Evolutionary conservation across 352 stramenopile genomes (phyloP), one percentile per base, ranked within the genome.

Genomic region (Globisporangium radiosum): DNA sequence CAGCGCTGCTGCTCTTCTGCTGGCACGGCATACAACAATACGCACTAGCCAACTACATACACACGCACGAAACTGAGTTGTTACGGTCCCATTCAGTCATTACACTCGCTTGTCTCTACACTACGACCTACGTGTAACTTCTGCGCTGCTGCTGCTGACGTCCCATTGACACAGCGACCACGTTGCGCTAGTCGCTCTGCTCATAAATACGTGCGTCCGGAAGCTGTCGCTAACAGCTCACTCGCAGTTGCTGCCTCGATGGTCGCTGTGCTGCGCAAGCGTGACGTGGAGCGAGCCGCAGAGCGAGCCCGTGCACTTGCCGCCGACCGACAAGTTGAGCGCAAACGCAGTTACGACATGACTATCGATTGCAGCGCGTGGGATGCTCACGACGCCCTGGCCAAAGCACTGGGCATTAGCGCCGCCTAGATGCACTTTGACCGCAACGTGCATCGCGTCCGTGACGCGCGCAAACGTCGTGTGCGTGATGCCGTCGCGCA

Each of bases 331-430:
- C 37, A 91, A 69, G 59, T 76, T 56, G 36, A 89, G 70, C 33
- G 71, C 64, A 83, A 91, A 63, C 65, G 71, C 52, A 47, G 36
- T 33, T 7, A 25, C 15, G 13, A 68, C 63, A 47, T 57, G 75
- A 33, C 37, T 68, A 51, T 39, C 65, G 40, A 51, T 53, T 54
- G 65, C 47, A 68, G 62, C 54, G 56, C 73, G 70, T 7, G 77
- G 63, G n/a, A 91, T 73, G 38, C 71, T 81, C 48, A 91, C 73
- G 25, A 82, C 81, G 54, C 81, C 81, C 49, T 91, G 81, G 42
- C 81, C 81, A 14, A 89, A 85, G 55, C 62, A 78, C 52, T 72
- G 69, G 39, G 72, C 57, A 9, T 69, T 62, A 8, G 60, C 68
- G 47, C 79, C 79, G 5, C 71, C 69, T 7, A 54, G 38, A 37